Conservation (phyloP, 306 rosid species). For the Cajanus cajan region DNA sequence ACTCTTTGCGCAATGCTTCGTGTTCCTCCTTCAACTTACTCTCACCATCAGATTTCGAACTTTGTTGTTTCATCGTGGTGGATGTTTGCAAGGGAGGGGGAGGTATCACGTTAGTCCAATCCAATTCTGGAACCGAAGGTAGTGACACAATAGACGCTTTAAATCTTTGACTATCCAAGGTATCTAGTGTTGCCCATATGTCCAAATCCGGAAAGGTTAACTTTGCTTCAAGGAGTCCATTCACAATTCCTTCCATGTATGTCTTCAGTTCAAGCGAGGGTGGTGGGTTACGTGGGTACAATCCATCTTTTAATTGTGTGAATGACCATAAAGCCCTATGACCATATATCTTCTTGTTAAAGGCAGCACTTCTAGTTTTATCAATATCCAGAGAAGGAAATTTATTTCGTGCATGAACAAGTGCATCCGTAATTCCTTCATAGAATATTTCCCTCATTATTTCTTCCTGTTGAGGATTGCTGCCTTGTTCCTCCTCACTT, state of each 20-base stretch:
- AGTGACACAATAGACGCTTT: neutral
- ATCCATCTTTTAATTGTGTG: too few species aligned
- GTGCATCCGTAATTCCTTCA: neutral
- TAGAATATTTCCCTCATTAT: neutral
- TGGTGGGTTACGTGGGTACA: too few species aligned
- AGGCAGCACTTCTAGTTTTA: neutral
- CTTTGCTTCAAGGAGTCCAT: constrained; percentile 18
- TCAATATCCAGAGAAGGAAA: constrained; percentile 1
- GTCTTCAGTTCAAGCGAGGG: neutral
- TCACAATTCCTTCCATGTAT: neutral
- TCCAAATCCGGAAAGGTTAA: neutral
- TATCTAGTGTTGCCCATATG: neutral
- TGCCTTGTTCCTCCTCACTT: neutral
- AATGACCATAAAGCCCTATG: neutral
- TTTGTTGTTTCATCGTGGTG: neutral
- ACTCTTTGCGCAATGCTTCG: neutral
- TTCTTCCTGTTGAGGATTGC: neutral
- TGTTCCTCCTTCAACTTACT: neutral
- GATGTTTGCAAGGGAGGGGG: neutral
- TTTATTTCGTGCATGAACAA: neutral
- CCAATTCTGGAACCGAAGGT: too few species aligned
- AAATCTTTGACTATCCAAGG: neutral
- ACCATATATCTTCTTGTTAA: neutral
- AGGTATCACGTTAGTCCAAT: too few species aligned
- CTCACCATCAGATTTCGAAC: neutral